phyloP scores from a whole-genome alignment of 208 protist species.

The Crithidia fasciculata region DNA sequence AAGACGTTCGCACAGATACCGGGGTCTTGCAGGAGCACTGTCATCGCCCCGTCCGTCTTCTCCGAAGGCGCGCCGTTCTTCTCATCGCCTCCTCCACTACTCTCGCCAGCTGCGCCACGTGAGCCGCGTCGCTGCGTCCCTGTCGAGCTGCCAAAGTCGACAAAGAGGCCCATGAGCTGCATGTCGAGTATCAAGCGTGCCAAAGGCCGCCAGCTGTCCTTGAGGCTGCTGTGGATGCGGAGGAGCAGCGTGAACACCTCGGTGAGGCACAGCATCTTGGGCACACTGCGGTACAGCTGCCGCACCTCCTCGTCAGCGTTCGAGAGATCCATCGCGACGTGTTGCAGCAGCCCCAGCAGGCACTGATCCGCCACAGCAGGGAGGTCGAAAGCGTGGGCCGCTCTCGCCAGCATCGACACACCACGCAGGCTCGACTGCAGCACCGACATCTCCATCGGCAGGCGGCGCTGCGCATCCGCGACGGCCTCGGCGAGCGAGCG shows the following conservation, averaged over 20 bases:
- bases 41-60: background rate
- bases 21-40: conserved; percentile 41
- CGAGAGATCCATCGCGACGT: conserved; percentile 36
- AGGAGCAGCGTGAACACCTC: conserved; percentile 51
- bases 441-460: conserved; percentile 32
- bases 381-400: conserved; percentile 24
- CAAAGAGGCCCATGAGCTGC: conserved; percentile 51
- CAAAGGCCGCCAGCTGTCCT: conserved; percentile 44
- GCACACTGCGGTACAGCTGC: conserved; percentile 39
- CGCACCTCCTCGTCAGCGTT: conserved; percentile 41
- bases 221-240: conserved; percentile 34
- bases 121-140: background rate
- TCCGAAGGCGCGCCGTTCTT: background rate
- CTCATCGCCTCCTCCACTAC: background rate
- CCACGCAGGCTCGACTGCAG: conserved; percentile 41
- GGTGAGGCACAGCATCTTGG: conserved; percentile 43
- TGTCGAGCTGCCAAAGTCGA: background rate
- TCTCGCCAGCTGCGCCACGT: background rate
- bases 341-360: conserved; percentile 39
- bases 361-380: conserved; percentile 42
- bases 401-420: conserved; percentile 33
- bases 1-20: conserved; percentile 34
- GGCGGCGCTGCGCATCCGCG: conserved; percentile 19
- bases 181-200: conserved; percentile 42
- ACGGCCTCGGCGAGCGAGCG: conserved; percentile 30